phyloP scores from a whole-genome alignment of 257 asterid genomes.

The Cynanchum wilfordii region DNA sequence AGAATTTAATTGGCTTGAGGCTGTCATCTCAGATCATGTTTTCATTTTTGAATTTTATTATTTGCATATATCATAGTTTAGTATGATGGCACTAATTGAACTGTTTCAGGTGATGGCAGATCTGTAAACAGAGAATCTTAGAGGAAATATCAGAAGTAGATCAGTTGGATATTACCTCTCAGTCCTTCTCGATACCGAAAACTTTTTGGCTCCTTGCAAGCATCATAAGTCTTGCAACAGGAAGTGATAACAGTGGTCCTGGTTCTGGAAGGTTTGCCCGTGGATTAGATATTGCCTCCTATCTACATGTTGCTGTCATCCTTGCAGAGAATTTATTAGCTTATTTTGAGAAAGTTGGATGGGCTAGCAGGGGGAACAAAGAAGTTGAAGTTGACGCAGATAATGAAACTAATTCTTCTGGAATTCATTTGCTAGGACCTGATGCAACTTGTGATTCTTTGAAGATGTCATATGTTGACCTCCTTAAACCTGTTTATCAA shows the following conservation, averaged over 20 bases:
- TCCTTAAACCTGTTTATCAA: slow-evolving; percentile 62
- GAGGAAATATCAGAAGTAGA: slow-evolving; percentile 54
- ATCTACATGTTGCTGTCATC: slow-evolving; percentile 49
- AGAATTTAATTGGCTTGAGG: not conserved
- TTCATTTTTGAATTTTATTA: not conserved
- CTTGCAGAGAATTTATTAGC: slow-evolving; percentile 59
- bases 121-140: slow-evolving; percentile 65
- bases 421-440: slow-evolving; percentile 23
- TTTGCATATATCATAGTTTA: slow-evolving; percentile 14
- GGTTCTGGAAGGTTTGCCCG: slow-evolving; percentile 56
- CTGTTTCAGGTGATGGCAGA: slow-evolving; percentile 96
- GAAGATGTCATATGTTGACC: slow-evolving; percentile 61
- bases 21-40: slow-evolving; percentile 1
- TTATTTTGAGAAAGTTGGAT: slow-evolving; percentile 45
- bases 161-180: slow-evolving; percentile 34
- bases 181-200: slow-evolving; percentile 49
- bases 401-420: slow-evolving; percentile 34
- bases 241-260: slow-evolving; percentile 31
- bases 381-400: slow-evolving; percentile 38
- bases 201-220: slow-evolving; percentile 91
- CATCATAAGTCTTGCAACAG: slow-evolving; percentile 63
- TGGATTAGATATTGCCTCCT: slow-evolving; percentile 57
- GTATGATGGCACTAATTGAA: slow-evolving; percentile 63
- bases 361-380: slow-evolving; percentile 35
- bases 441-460: slow-evolving; percentile 46